Base-by-base conservation (phyloP, 805 yeast species). In the Yamadazyma insecticola region DNA sequence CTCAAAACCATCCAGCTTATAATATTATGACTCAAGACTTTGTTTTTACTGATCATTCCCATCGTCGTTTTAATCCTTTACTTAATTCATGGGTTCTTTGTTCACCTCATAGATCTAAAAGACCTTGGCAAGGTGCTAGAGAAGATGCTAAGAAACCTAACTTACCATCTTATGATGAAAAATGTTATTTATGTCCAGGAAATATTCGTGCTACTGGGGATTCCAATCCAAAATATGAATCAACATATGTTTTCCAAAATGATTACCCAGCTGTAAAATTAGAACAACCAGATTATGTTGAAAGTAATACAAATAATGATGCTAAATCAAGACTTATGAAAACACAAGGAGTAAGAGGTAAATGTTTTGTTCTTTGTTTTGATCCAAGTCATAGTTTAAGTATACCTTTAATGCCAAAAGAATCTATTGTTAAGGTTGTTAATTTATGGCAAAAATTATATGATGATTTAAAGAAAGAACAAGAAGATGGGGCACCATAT, bases 91-190 rank as follows among this genome's bases (percentile, higher is more conserved):
- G 80, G 75, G 76, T 81, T 16, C 62, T 81, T 30, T 81, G 81
- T 30, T 79, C 87, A 11, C 89, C 90, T 5, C 90, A 81, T 48
- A 63, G 89, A 35, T 75, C 87, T 18, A 78, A 79, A 53, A 66
- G 90, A 43, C 89, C 90, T 13, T 81, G 89, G 89, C 82, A 76
- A 51, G 89, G 89, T 22, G 84, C 78, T 39, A 67, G 76, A 41
- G 89, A 81, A 50, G 63, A 61, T 21, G 52, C 66, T 11, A 45
- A 51, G 32, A 61, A 53, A 26, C 63, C 57, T 11, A 44, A 51
- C 17, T 60, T 68, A 39, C 81, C 84, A 4, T 58, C 43, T 20
- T 80, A 73, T 48, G 89, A 81, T 45, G 71, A 72, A 13, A 70
- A 70, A 40, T 81, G 90, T 57, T 81, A 74, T 53, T 59, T 81